phyloP scores from a whole-genome alignment of 1,284 basidiomycete genomes.

The Cystobasidium pallidum region DNA sequence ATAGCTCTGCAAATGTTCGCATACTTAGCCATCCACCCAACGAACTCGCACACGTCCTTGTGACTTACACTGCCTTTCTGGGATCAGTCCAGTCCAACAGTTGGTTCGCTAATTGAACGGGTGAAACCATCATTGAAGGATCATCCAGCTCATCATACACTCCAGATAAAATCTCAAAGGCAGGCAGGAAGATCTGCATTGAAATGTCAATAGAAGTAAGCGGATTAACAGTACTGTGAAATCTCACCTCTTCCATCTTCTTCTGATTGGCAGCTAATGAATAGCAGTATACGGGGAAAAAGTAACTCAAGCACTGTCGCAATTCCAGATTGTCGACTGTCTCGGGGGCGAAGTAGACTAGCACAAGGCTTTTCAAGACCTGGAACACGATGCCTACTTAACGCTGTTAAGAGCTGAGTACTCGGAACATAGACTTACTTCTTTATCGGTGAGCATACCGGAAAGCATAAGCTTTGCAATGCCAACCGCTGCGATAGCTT shows the following conservation, averaged over 20 bases:
- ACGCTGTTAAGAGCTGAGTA: neutral
- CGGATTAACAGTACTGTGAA: neutral
- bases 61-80: constrained; percentile 70
- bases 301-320: constrained; percentile 91
- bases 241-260: constrained; percentile 71
- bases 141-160: constrained; percentile 74
- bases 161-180: constrained; percentile 70
- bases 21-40: neutral
- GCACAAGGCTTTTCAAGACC: constrained; percentile 77
- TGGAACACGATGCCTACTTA: constrained; percentile 54
- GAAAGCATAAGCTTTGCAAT: constrained; percentile 87
- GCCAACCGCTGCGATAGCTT: constrained; percentile 79
- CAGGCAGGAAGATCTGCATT: constrained; percentile 72
- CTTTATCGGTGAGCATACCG: constrained; percentile 75
- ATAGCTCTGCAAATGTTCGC: constrained; percentile 53
- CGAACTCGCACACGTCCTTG: neutral
- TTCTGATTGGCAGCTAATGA: constrained; percentile 79
- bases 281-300: constrained; percentile 92
- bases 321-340: constrained; percentile 83
- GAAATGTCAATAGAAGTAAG: constrained; percentile 1
- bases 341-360: constrained; percentile 85
- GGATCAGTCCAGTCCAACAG: constrained; percentile 95
- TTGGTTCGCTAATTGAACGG: constrained; percentile 78
- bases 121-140: constrained; percentile 76
- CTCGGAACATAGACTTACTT: constrained; percentile 60